Conservation (phyloP, 257 asterid genomes). For the Salvia splendens region DNA sequence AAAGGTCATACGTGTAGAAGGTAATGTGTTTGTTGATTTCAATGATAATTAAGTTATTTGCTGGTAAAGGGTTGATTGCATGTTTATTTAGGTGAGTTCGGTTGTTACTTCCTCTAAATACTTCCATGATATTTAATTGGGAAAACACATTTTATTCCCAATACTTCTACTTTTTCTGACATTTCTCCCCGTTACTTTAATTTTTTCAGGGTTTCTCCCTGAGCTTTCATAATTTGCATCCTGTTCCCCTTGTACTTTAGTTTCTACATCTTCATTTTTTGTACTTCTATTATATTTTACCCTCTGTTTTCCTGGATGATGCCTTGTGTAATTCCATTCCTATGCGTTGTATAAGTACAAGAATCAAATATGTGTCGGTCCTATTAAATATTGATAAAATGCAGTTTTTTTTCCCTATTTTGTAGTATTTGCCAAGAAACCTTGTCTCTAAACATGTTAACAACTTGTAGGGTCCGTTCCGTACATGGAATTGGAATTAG, state of each 20-base stretch:
- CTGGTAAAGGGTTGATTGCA: conserved; percentile 25
- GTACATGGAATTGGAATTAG: too few relatives aligned
- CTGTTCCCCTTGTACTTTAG: neutral
- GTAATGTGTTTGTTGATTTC: conserved; percentile 27
- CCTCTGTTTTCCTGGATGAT: neutral
- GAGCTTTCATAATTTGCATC: neutral
- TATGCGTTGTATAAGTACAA: neutral
- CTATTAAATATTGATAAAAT: conserved; percentile 11
- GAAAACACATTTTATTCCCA: neutral
- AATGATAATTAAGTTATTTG: conserved; percentile 21
- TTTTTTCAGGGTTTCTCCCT: neutral
- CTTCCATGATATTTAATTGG: conserved; percentile 11
- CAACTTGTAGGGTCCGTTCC: neutral
- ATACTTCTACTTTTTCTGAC: neutral
- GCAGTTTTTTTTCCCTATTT: conserved; percentile 17
- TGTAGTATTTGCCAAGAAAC: conserved; percentile 3
- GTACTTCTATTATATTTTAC: neutral
- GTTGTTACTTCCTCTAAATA: conserved; percentile 12
- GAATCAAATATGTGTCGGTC: neutral
- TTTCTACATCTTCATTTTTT: neutral
- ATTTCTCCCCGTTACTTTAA: neutral
- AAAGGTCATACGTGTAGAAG: conserved; percentile 24
- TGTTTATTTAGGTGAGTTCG: conserved; percentile 22
- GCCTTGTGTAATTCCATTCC: neutral
- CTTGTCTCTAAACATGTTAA: neutral